Conservation (phyloP, 345 rosid genomes). For the Balakata baccata region DNA sequence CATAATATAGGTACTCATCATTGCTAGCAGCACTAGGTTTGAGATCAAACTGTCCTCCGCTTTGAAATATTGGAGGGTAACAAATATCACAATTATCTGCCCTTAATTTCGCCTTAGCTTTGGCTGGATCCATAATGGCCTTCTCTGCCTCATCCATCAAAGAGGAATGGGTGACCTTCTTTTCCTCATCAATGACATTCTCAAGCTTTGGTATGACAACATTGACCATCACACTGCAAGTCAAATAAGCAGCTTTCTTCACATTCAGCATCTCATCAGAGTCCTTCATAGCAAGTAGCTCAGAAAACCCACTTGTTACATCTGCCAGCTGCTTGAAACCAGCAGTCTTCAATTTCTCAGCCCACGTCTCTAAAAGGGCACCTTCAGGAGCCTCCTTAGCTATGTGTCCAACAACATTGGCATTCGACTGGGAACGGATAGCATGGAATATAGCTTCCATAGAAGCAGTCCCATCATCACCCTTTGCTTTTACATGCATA, state of each 20-base stretch:
- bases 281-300: constrained; percentile 74
- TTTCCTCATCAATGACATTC: constrained; percentile 82
- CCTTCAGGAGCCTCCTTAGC: constrained; percentile 80
- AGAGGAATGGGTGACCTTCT: constrained; percentile 65
- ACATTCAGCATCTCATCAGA: constrained; percentile 55
- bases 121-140: constrained; percentile 71
- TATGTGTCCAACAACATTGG: constrained; percentile 59
- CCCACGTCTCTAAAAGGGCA: constrained; percentile 74
- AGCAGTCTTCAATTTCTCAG: constrained; percentile 50
- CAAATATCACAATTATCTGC: constrained; percentile 86
- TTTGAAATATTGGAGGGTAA: constrained; percentile 90
- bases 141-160: constrained; percentile 88
- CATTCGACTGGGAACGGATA: constrained; percentile 39
- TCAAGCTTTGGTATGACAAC: constrained; percentile 79
- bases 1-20: constrained; percentile 71
- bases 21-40: constrained; percentile 89
- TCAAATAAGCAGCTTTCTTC: constrained; percentile 76
- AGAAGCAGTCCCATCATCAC: constrained; percentile 53
- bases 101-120: constrained; percentile 69
- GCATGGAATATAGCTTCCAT: constrained; percentile 70
- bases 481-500: constrained; percentile 63
- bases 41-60: constrained; percentile 90
- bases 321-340: constrained; percentile 52
- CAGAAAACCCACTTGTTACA: constrained; percentile 65
- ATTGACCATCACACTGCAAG: constrained; percentile 65